phyloP scores from a whole-genome alignment of 306 rosid genomes.

The Trichosanthes cucumerina region DNA sequence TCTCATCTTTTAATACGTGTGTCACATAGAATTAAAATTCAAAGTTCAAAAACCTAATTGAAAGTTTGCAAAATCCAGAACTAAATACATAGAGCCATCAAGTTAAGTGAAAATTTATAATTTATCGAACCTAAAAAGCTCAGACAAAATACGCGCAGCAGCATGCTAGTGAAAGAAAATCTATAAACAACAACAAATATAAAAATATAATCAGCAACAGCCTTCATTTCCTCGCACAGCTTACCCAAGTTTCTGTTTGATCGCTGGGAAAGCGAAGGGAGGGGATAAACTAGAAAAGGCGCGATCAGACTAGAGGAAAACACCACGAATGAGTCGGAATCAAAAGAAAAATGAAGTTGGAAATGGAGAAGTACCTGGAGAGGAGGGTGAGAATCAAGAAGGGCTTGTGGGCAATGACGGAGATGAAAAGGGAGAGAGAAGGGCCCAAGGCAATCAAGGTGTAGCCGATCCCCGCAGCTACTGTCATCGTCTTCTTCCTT shows the following conservation, averaged over 20 bases:
- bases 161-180: neutral
- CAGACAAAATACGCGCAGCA: neutral
- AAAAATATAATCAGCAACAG: neutral
- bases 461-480: conserved; percentile 81
- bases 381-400: conserved; percentile 83
- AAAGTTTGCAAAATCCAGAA: neutral
- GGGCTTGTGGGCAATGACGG: conserved; percentile 77
- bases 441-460: conserved; percentile 80
- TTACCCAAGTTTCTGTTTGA: neutral
- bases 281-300: neutral
- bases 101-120: neutral
- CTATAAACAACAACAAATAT: neutral
- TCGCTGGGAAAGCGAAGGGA: neutral
- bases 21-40: neutral
- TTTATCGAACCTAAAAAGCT: neutral
- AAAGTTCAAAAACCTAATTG: neutral
- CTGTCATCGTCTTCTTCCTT: conserved; percentile 6
- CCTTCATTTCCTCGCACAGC: neutral
- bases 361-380: conserved; percentile 47
- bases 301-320: neutral
- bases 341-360: neutral
- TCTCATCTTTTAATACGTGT: no score
- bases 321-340: neutral
- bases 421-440: conserved; percentile 69
- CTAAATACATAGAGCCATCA: neutral